Conservation (phyloP, 352 stramenopile genomes). For the Globisporangium barbulae region DNA sequence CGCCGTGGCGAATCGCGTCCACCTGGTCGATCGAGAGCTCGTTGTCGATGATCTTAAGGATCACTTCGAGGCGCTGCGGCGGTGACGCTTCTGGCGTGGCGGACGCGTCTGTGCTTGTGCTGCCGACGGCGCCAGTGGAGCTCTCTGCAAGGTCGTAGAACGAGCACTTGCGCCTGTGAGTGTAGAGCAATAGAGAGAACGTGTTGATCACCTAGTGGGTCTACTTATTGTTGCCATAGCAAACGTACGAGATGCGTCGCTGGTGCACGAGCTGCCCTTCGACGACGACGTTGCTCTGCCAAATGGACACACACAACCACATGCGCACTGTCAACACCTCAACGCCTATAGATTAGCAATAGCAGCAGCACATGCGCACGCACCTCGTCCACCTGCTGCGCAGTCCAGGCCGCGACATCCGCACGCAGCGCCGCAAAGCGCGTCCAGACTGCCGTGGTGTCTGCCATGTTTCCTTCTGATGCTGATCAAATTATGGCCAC, state of each 20-base stretch:
- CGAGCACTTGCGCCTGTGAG: constrained; percentile 53
- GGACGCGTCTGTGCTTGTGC: background rate
- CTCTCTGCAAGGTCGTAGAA: constrained; percentile 66
- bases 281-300: constrained; percentile 39
- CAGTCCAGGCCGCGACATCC: constrained; percentile 25
- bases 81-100: constrained; percentile 9
- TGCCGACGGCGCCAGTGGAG: background rate
- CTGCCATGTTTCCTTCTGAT: constrained; percentile 5
- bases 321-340: background rate
- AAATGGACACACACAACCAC: background rate
- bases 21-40: constrained; percentile 63
- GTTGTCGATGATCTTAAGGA: constrained; percentile 72
- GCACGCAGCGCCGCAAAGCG: constrained; percentile 48
- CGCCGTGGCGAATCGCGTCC: constrained; percentile 50
- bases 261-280: constrained; percentile 75
- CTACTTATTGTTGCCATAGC: background rate
- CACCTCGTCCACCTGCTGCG: constrained; percentile 21
- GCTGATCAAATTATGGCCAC: constrained; percentile 23
- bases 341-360: background rate
- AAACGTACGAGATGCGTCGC: constrained; percentile 61
- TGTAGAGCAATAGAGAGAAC: background rate
- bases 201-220: background rate
- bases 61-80: constrained; percentile 58
- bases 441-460: constrained; percentile 24
- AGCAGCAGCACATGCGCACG: background rate